phyloP scores from a whole-genome alignment of 2,329 filamentous ascomycete genomes.

The Stemphylium vesicarium region DNA sequence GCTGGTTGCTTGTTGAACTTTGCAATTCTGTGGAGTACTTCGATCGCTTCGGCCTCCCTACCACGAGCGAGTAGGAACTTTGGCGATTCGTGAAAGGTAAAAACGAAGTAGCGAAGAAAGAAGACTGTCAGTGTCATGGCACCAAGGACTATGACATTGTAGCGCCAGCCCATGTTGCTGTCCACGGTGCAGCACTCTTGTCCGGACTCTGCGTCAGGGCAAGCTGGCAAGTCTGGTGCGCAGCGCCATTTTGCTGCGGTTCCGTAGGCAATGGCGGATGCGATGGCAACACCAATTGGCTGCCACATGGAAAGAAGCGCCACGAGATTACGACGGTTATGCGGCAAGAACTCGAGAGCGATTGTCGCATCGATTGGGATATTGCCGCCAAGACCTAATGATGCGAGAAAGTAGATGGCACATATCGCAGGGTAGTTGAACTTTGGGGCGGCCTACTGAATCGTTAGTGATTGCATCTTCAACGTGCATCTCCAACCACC shows the following conservation, averaged over 20 bases:
- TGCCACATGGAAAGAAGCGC: slow-evolving; percentile 42
- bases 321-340: slow-evolving; percentile 37
- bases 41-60: slow-evolving; percentile 34
- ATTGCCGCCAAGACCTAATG: slow-evolving; percentile 36
- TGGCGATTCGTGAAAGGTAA: slow-evolving; percentile 38
- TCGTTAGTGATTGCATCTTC: neutral
- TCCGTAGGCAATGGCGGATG: slow-evolving; percentile 36
- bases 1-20: slow-evolving; percentile 36
- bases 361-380: slow-evolving; percentile 39
- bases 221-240: slow-evolving; percentile 25
- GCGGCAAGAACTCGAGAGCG: slow-evolving; percentile 35
- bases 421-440: slow-evolving; percentile 40
- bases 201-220: slow-evolving; percentile 11
- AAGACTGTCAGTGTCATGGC: slow-evolving; percentile 36
- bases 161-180: slow-evolving; percentile 43
- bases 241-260: slow-evolving; percentile 40
- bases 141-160: slow-evolving; percentile 37
- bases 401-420: slow-evolving; percentile 37
- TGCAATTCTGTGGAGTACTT: slow-evolving; percentile 36
- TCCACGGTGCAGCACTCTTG: slow-evolving; percentile 11
- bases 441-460: slow-evolving; percentile 33
- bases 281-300: slow-evolving; percentile 35
- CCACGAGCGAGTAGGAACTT: slow-evolving; percentile 37
- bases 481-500: neutral
- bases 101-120: slow-evolving; percentile 37